A percentile compares a stretch with the other conserved stretches of the same genome.
Evolutionary conservation across 164 flowering plant species (phyloP).

Genomic region (Tinospora cordifolia): DNA sequence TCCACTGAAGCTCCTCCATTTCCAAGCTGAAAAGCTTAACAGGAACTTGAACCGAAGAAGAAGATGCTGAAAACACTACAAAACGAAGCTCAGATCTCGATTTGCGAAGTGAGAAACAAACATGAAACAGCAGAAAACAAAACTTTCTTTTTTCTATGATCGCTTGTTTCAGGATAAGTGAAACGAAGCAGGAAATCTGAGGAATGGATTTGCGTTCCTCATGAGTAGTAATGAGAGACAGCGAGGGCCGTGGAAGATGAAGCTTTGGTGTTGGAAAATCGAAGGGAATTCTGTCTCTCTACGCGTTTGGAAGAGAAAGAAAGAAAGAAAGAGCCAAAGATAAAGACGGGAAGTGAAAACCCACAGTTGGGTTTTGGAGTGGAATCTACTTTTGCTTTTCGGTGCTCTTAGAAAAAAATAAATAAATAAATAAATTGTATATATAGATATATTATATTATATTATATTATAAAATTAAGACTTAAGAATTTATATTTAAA

Average conservation of each 20-base stretch:
- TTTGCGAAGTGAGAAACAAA: neutral
- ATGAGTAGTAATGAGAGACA: neutral
- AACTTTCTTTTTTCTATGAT: neutral
- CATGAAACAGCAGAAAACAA: neutral
- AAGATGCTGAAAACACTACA: neutral
- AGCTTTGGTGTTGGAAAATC: neutral
- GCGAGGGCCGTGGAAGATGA: neutral
- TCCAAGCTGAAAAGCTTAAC: conserved; percentile 1
- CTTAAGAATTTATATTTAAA: neutral
- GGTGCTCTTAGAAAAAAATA: neutral
- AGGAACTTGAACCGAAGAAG: neutral
- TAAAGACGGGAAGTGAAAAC: conserved; percentile 1
- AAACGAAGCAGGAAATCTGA: neutral
- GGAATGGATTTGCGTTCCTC: neutral
- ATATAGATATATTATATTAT: too few species aligned
- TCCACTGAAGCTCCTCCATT: conserved; percentile 12
- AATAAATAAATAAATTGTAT: too few species aligned
- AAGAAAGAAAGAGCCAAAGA: neutral
- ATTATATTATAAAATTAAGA: neutral
- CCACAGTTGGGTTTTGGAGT: neutral
- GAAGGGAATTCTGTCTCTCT: conserved; percentile 1
- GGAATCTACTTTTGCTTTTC: conserved; percentile 6
- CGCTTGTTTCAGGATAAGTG: neutral
- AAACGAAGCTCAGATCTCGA: conserved; percentile 12
- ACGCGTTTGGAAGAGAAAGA: conserved; percentile 1